A percentile compares a stretch with the other conserved stretches of the same genome.
Evolutionary conservation across 345 rosid species (phyloP).

Genomic region (Aegle marmelos): DNA sequence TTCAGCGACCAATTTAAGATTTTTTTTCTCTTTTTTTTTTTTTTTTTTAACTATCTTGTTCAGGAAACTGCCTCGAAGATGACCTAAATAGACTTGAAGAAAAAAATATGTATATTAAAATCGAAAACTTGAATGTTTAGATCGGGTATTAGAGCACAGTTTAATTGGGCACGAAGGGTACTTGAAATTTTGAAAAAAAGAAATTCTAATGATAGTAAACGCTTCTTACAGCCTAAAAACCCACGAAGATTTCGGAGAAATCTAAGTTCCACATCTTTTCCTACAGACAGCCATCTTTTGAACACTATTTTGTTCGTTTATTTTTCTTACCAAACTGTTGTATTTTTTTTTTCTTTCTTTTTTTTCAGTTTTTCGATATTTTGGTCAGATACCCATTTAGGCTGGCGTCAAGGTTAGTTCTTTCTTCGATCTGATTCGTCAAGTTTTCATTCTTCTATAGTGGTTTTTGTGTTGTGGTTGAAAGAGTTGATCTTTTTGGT

Average conservation of each 20-base stretch:
- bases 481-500: background rate
- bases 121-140: background rate
- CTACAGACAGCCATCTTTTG: conserved; percentile 12
- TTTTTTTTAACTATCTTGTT: too few species aligned
- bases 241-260: conserved; percentile 10
- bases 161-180: background rate
- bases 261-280: background rate
- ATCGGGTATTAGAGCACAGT: background rate
- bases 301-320: background rate
- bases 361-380: background rate
- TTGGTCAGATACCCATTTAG: background rate
- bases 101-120: background rate
- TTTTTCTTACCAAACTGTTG: background rate
- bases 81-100: background rate
- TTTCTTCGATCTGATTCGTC: conserved; percentile 1
- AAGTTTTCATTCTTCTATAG: background rate
- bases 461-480: background rate
- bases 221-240: background rate
- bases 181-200: background rate
- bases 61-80: background rate
- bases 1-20: background rate
- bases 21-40: too few species aligned
- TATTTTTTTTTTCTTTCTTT: background rate
- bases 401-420: conserved; percentile 6
- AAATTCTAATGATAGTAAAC: background rate